Evolutionary conservation across 2,329 filamentous ascomycete species (phyloP).

Genomic region (Trichoderma koningiopsis): DNA sequence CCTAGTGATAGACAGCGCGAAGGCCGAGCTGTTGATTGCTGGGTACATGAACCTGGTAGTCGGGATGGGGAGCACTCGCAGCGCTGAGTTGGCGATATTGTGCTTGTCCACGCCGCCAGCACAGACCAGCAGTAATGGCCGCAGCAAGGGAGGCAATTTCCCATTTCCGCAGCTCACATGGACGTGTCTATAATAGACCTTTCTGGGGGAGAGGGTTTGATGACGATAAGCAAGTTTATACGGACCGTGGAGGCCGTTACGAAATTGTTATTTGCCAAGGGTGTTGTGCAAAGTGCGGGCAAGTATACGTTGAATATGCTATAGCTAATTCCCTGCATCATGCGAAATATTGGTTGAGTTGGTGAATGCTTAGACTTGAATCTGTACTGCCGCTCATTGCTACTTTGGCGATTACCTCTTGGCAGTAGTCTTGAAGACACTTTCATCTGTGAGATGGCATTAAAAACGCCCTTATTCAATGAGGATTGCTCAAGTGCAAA

Average conservation of each 20-base stretch:
- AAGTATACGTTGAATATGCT: neutral
- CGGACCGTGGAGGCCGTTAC: neutral
- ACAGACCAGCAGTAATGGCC: conserved; percentile 1
- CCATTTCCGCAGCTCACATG: neutral
- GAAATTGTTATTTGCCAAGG: neutral
- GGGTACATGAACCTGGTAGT: conserved; percentile 1
- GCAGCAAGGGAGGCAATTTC: neutral
- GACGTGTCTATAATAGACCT: neutral
- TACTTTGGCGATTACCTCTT: neutral
- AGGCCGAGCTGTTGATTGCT: neutral
- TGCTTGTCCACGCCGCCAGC: neutral
- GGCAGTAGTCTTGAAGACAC: neutral
- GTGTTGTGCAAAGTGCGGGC: neutral
- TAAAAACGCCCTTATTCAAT: neutral
- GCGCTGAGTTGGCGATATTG: neutral
- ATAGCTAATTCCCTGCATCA: neutral
- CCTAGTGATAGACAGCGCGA: neutral
- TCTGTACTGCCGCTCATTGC: neutral
- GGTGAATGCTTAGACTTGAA: neutral
- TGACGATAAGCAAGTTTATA: neutral
- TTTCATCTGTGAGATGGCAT: too few species aligned
- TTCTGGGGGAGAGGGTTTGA: neutral
- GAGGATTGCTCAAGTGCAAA: neutral
- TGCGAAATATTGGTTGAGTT: neutral
- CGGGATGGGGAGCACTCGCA: conserved; percentile 15